These are phyloP conservation scores for Cronartium ribicola DNA, from an alignment of 1,284 basidiomycete species.

Conservation along the genomic window DNA sequence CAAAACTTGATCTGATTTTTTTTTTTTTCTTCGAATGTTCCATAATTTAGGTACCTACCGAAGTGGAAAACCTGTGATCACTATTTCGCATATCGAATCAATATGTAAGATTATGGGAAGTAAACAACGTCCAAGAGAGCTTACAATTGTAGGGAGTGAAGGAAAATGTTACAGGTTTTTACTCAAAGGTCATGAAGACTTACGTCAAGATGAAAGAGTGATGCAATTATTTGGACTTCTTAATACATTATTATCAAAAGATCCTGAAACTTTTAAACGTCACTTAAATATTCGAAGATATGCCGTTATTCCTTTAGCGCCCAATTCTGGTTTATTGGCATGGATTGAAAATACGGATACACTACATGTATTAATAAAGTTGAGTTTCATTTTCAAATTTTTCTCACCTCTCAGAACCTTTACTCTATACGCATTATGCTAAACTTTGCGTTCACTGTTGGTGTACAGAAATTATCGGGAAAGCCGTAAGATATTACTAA, in stretches of 20 bases:
- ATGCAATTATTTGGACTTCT: slow-evolving; percentile 99
- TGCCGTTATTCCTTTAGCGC: slow-evolving; percentile 90
- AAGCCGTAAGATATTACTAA: slow-evolving; percentile 88
- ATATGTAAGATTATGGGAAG: slow-evolving; percentile 90
- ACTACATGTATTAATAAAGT: slow-evolving; percentile 93
- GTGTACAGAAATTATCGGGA: slow-evolving; percentile 55
- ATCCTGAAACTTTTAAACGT: slow-evolving; percentile 92
- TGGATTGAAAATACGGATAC: slow-evolving; percentile 98
- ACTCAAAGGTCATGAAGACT: slow-evolving; percentile 97
- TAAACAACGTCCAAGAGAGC: slow-evolving; percentile 92
- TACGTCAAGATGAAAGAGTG: slow-evolving; percentile 97
- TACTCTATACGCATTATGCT: slow-evolving; percentile 61
- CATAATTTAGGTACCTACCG: slow-evolving; percentile 74
- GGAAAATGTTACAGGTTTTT: slow-evolving; percentile 88
- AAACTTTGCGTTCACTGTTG: not conserved
- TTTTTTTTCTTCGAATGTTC: not conserved
- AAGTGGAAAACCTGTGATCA: slow-evolving; percentile 77
- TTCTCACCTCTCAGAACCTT: not conserved
- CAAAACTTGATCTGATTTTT: not conserved
- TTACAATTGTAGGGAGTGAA: slow-evolving; percentile 84
- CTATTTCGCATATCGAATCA: slow-evolving; percentile 75
- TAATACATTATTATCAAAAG: slow-evolving; percentile 87
- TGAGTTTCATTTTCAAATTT: slow-evolving; percentile 32
- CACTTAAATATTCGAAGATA: slow-evolving; percentile 90
- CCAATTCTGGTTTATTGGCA: slow-evolving; percentile 88